Percentiles rank a stretch among this genome's conserved stretches.
These are phyloP conservation scores for Paecilomyces formosus DNA, from an alignment of 2,329 filamentous ascomycete species.

Conservation along the genomic window DNA sequence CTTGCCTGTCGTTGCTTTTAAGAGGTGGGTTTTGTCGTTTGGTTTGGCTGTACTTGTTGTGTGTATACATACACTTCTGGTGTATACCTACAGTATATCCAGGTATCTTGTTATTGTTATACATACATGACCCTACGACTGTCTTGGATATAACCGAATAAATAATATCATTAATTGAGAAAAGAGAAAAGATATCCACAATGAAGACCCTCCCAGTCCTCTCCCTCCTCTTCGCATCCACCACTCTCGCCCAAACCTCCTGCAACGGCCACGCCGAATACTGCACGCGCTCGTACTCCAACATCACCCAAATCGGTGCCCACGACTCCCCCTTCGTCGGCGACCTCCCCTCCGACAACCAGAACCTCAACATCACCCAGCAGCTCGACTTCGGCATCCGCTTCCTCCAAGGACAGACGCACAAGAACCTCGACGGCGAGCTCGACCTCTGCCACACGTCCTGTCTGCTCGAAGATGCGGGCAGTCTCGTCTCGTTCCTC, in stretches of 20 bases:
- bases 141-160: too few relatives aligned
- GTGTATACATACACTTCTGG: neutral
- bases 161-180: too few relatives aligned
- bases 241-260: constrained; percentile 4
- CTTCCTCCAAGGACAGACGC: constrained; percentile 58
- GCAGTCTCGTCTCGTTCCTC: constrained; percentile 51
- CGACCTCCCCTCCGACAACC: constrained; percentile 48
- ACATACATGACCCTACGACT: too few relatives aligned
- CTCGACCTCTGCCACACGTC: constrained; percentile 59
- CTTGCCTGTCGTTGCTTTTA: neutral
- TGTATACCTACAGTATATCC: neutral
- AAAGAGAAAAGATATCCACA: neutral
- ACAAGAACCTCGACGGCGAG: constrained; percentile 40
- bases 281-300: constrained; percentile 52
- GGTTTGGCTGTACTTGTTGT: neutral
- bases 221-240: neutral
- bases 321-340: constrained; percentile 62
- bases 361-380: constrained; percentile 50
- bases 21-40: neutral
- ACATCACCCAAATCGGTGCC: constrained; percentile 55
- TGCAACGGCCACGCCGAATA: constrained; percentile 55
- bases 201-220: neutral
- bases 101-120: too few relatives aligned
- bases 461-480: constrained; percentile 54
- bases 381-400: constrained; percentile 58